Evolutionary conservation across 1,284 basidiomycete genomes (phyloP).

Genomic region (Leccinum laetum): DNA sequence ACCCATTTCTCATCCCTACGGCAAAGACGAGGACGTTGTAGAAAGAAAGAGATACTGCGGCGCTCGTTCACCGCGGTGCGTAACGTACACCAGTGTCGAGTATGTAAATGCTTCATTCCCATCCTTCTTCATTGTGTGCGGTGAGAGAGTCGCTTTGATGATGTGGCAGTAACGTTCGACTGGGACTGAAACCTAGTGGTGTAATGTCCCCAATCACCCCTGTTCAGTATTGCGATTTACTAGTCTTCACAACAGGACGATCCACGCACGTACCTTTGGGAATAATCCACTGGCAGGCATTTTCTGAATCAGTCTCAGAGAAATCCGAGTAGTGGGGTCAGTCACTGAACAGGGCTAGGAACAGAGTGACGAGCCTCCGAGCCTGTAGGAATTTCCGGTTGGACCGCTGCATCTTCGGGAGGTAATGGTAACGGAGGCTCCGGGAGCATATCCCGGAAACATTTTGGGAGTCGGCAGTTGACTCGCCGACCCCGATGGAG

Average conservation of each 20-base stretch:
- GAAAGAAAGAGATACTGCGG: not conserved
- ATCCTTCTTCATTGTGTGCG: conserved; percentile 4
- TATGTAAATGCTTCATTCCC: conserved; percentile 15
- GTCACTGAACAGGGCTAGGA: too few relatives aligned
- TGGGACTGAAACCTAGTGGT: not conserved
- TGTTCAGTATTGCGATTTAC: not conserved
- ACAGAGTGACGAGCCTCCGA: too few relatives aligned
- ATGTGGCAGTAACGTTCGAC: not conserved
- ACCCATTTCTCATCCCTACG: not conserved
- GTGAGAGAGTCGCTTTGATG: not conserved
- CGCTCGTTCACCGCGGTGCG: not conserved
- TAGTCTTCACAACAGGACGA: not conserved
- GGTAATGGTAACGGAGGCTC: too few relatives aligned
- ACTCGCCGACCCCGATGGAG: too few relatives aligned
- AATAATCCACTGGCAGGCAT: not conserved
- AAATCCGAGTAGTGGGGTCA: not conserved
- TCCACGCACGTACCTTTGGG: not conserved
- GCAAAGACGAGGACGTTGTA: not conserved
- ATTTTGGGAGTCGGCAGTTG: too few relatives aligned
- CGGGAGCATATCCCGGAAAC: too few relatives aligned
- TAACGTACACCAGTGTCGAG: not conserved
- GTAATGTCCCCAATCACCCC: not conserved
- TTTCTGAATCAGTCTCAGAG: not conserved
- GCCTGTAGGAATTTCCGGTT: too few relatives aligned
- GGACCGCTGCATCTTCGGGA: too few relatives aligned